These are phyloP conservation scores for Globisporangium yorkense DNA, from an alignment of 352 stramenopile genomes.

Conservation along the genomic window DNA sequence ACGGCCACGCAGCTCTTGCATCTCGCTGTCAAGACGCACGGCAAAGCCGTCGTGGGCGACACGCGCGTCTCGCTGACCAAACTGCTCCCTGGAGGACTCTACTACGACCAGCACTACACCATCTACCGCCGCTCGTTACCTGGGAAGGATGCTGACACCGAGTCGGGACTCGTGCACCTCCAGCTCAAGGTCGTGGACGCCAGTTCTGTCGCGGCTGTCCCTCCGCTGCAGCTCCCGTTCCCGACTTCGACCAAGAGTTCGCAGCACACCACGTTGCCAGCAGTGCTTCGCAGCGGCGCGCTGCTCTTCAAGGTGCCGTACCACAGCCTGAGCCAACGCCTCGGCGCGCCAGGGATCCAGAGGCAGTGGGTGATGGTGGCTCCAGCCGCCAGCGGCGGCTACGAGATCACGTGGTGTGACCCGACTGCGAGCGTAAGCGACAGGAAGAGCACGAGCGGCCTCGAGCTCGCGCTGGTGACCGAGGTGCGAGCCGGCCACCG, in stretches of 20 bases:
- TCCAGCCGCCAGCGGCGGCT: conserved; percentile 1
- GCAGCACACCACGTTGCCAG: conserved; percentile 18
- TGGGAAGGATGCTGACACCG: not conserved
- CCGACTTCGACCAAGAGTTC: conserved; percentile 4
- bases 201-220: conserved; percentile 14
- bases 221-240: conserved; percentile 22
- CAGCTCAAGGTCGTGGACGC: conserved; percentile 62
- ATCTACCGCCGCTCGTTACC: conserved; percentile 21
- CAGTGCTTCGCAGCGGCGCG: conserved; percentile 41
- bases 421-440: conserved; percentile 35
- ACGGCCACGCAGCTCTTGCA: conserved; percentile 49
- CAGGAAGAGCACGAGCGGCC: conserved; percentile 24
- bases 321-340: conserved; percentile 45
- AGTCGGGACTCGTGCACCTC: conserved; percentile 50
- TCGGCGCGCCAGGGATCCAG: conserved; percentile 25
- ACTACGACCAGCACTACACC: conserved; percentile 65
- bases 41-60: conserved; percentile 63
- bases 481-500: conserved; percentile 50
- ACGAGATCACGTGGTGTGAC: conserved; percentile 64
- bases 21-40: conserved; percentile 53
- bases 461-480: conserved; percentile 43
- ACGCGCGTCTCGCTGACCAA: conserved; percentile 34
- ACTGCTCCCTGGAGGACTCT: conserved; percentile 23
- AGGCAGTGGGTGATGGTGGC: conserved; percentile 67
- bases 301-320: conserved; percentile 81